A percentile compares a stretch with the other conserved stretches of the same genome.
These are phyloP conservation scores for Castanea crenata DNA, from an alignment of 306 rosid species.

Conservation along the genomic window DNA sequence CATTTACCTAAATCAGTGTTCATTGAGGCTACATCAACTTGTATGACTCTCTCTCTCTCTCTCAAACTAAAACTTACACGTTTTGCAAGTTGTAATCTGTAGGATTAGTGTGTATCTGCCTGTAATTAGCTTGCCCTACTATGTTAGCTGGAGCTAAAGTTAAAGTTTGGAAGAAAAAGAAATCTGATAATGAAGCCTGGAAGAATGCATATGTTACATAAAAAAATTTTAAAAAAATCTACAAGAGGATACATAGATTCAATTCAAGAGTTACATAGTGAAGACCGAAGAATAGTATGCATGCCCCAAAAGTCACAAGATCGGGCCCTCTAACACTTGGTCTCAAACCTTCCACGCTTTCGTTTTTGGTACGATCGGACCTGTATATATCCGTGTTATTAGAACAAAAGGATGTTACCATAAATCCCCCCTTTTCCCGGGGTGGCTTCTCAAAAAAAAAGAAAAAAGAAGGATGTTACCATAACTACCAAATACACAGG, in stretches of 20 bases:
- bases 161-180: no score
- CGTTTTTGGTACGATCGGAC: slow-evolving; percentile 99
- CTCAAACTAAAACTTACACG: no score
- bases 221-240: neutral
- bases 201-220: neutral
- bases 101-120: no score
- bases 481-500: neutral
- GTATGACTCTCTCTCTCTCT: no score
- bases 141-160: no score
- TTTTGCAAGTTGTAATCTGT: no score
- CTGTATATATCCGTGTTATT: slow-evolving; percentile 39
- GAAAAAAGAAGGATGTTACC: neutral
- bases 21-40: no score
- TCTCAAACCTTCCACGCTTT: slow-evolving; percentile 95
- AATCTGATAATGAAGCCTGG: no score
- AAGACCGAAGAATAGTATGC: slow-evolving; percentile 18
- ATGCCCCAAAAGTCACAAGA: slow-evolving; percentile 96
- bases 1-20: no score
- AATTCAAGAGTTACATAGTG: slow-evolving; percentile 4
- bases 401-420: slow-evolving; percentile 7
- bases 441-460: no score
- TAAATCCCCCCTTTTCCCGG: no score
- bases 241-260: neutral
- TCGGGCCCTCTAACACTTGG: slow-evolving; percentile 99
- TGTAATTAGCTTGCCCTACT: no score